Evolutionary conservation across 805 yeast genomes (phyloP).

Genomic region (Starmerella geochares): DNA sequence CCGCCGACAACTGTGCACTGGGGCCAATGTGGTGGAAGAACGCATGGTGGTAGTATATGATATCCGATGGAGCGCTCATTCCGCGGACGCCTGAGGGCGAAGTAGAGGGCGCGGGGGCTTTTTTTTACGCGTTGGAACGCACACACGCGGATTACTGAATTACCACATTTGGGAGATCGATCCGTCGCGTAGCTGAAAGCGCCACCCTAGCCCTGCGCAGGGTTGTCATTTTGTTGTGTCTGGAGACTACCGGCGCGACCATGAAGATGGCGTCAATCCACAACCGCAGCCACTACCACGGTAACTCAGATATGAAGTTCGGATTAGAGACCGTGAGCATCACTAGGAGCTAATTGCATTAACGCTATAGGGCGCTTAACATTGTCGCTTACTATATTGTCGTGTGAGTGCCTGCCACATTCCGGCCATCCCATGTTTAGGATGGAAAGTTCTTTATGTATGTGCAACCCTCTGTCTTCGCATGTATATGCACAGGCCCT

Average conservation of each 20-base stretch:
- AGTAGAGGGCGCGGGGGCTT: not conserved
- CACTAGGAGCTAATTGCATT: too few relatives aligned
- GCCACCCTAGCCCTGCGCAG: not conserved
- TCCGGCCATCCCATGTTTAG: too few relatives aligned
- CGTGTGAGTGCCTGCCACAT: too few relatives aligned
- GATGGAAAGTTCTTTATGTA: too few relatives aligned
- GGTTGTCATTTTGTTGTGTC: not conserved
- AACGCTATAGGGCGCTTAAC: too few relatives aligned
- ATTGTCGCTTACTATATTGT: too few relatives aligned
- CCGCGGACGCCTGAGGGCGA: not conserved
- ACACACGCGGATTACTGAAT: conserved; percentile 1
- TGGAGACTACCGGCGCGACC: not conserved
- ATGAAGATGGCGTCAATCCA: not conserved
- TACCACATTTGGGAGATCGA: conserved; percentile 6
- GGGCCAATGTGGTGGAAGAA: conserved; percentile 14
- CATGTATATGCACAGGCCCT: too few relatives aligned
- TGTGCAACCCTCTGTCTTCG: too few relatives aligned
- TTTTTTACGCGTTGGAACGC: conserved; percentile 8
- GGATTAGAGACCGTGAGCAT: too few relatives aligned
- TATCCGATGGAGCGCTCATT: conserved; percentile 12
- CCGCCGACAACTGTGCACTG: conserved; percentile 1
- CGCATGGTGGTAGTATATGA: conserved; percentile 17
- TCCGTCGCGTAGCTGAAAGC: not conserved
- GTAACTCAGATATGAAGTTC: too few relatives aligned
- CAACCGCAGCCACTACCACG: not conserved